phyloP scores from a whole-genome alignment of 257 asterid species.

The Anisodus tanguticus region DNA sequence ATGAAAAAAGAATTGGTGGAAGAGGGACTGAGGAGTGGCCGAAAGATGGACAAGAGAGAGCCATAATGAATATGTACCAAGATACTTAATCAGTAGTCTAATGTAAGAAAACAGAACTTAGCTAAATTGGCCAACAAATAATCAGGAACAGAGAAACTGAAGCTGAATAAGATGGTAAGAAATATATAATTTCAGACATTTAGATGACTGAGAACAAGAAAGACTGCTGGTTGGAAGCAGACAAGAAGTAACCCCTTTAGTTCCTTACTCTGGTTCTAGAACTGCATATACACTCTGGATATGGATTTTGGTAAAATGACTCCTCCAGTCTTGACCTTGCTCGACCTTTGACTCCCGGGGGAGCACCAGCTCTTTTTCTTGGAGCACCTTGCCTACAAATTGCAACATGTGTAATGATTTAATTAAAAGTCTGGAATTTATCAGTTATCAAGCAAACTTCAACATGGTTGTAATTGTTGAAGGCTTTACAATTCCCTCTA shows the following conservation, averaged over 20 bases:
- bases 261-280: conserved; percentile 41
- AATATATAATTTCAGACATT: conserved; percentile 12
- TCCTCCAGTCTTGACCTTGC: conserved; percentile 79
- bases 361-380: conserved; percentile 73
- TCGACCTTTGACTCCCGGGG: conserved; percentile 82
- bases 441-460: conserved; percentile 5
- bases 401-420: conserved; percentile 11
- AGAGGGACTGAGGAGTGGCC: neutral
- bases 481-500: conserved; percentile 21
- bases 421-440: neutral
- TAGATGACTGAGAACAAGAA: conserved; percentile 6
- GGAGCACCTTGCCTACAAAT: conserved; percentile 77
- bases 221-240: neutral
- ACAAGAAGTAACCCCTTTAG: conserved; percentile 12
- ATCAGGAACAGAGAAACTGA: conserved; percentile 17
- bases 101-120: neutral
- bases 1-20: neutral
- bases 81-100: neutral
- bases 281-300: conserved; percentile 83
- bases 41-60: neutral
- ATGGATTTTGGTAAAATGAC: conserved; percentile 88
- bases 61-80: neutral
- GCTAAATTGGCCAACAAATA: conserved; percentile 5
- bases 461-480: neutral
- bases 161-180: neutral